Percentiles rank a stretch among this genome's conserved stretches.
Evolutionary conservation across 768 basidiomycete genomes (phyloP).

Genomic region (Pisolithus microcarpus): DNA sequence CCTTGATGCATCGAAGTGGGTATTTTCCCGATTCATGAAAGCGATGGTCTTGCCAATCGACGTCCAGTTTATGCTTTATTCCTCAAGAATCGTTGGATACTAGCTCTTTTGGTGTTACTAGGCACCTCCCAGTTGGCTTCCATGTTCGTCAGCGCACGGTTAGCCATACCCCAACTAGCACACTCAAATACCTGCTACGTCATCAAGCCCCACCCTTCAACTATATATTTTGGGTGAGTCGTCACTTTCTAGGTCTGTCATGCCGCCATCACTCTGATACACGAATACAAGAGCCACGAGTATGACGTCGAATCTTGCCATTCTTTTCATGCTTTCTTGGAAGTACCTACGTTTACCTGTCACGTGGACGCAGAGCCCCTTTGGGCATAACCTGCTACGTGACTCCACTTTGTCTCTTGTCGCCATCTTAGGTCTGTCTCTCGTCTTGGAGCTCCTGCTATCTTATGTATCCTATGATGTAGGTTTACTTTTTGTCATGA

Average conservation of each 20-base stretch:
- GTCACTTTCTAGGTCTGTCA: no score
- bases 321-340: conserved; percentile 17
- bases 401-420: conserved; percentile 9
- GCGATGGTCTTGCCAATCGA: not conserved
- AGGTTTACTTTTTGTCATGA: conserved; percentile 16
- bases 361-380: not conserved
- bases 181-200: conserved; percentile 14
- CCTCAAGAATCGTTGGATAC: conserved; percentile 2
- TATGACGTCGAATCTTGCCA: conserved; percentile 7
- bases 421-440: conserved; percentile 12
- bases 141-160: conserved; percentile 12
- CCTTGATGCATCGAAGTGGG: conserved; percentile 17
- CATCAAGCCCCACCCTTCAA: conserved; percentile 6
- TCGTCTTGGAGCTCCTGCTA: not conserved
- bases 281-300: conserved; percentile 11
- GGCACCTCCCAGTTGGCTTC: conserved; percentile 7
- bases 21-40: not conserved
- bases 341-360: conserved; percentile 10
- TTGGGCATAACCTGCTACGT: conserved; percentile 10
- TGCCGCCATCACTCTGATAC: not conserved
- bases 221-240: conserved; percentile 15
- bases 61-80: conserved; percentile 15
- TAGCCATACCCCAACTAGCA: conserved; percentile 5
- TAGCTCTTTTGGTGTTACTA: conserved; percentile 7
- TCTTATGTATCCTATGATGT: not conserved